Percentiles rank a stretch among this genome's conserved stretches.
Conservation (phyloP, 257 asterid species). For the Nicotiana obtusifolia region DNA sequence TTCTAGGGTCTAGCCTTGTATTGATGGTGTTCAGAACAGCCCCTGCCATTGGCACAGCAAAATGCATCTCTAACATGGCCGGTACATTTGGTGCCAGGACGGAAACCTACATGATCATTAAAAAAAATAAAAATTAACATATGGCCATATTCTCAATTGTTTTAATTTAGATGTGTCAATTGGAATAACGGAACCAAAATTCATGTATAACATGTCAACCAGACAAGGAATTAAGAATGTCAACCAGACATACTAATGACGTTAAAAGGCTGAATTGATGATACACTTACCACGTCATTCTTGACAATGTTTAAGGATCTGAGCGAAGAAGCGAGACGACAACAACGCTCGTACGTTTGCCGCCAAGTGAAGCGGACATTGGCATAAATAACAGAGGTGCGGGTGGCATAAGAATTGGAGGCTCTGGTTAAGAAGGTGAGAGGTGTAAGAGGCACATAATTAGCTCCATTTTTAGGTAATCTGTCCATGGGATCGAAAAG, state of each 20-base stretch:
- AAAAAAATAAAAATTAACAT: not conserved
- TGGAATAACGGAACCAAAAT: not conserved
- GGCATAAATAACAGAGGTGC: conserved; percentile 50
- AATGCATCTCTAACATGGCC: conserved; percentile 82
- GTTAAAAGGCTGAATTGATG: not conserved
- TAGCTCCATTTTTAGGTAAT: conserved; percentile 64
- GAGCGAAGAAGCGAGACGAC: conserved; percentile 78
- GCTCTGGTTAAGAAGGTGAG: conserved; percentile 68
- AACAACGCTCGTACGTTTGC: conserved; percentile 59
- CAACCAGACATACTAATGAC: not conserved
- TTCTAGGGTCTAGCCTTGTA: conserved; percentile 60
- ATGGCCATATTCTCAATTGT: not conserved
- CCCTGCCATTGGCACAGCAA: conserved; percentile 95
- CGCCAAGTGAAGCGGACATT: conserved; percentile 54
- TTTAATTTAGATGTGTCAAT: too few relatives aligned
- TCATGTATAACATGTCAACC: not conserved
- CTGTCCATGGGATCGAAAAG: conserved; percentile 31
- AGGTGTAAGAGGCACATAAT: conserved; percentile 65
- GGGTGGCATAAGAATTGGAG: conserved; percentile 43
- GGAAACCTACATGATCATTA: conserved; percentile 39
- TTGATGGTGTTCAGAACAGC: conserved; percentile 75
- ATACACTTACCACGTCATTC: conserved; percentile 55
- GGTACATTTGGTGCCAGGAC: conserved; percentile 84
- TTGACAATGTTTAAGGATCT: conserved; percentile 39
- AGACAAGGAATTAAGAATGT: too few relatives aligned